Conservation (phyloP, 345 rosid species). For the Moringa oleifera region DNA sequence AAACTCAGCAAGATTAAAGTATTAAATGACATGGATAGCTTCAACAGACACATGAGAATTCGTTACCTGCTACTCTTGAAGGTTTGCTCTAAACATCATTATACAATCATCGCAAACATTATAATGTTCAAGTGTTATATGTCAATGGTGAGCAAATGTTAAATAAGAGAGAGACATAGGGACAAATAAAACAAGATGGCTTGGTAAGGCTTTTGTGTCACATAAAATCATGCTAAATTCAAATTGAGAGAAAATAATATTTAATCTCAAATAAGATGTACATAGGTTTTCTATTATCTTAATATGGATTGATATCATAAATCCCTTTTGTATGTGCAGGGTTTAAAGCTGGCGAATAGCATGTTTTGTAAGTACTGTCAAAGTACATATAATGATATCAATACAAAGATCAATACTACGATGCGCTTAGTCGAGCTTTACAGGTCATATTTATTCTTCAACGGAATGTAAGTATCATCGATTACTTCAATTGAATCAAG, state of each 20-base stretch:
- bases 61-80: conserved; percentile 58
- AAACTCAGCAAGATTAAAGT: conserved; percentile 41
- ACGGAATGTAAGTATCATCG: conserved; percentile 50
- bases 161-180: no score
- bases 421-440: conserved; percentile 70
- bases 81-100: no score
- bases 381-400: conserved; percentile 31
- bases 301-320: neutral
- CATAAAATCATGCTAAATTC: neutral
- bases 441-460: conserved; percentile 72
- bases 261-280: no score
- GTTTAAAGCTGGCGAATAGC: conserved; percentile 39
- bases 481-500: no score
- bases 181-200: no score
- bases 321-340: no score
- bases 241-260: neutral
- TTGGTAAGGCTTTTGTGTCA: no score
- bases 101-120: no score
- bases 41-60: conserved; percentile 62
- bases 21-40: conserved; percentile 56
- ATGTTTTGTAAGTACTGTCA: conserved; percentile 42
- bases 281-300: neutral
- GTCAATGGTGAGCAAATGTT: no score
- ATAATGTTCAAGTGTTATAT: no score
- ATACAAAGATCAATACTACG: conserved; percentile 48